Conservation (phyloP, 768 basidiomycete species). For the Tulasnella sp. region DNA sequence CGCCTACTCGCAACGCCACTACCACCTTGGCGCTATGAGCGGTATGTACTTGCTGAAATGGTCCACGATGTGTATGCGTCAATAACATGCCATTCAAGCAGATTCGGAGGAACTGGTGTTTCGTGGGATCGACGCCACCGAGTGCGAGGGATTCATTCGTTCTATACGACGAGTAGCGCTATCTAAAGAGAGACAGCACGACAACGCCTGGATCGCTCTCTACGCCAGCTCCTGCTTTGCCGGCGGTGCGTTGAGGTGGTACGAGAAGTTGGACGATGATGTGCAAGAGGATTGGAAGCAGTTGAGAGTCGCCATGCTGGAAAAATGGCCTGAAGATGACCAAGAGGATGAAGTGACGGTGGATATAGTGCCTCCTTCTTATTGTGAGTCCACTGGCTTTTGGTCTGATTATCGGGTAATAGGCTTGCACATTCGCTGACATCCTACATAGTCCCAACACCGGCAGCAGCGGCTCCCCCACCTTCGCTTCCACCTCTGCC, state of each 20-base stretch:
- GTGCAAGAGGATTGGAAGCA: neutral
- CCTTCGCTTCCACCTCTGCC: too few species aligned
- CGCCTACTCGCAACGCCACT: too few species aligned
- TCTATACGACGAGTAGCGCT: neutral
- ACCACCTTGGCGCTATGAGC: too few species aligned
- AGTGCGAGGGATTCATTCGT: neutral
- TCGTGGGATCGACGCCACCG: neutral
- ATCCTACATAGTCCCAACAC: neutral
- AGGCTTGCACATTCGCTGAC: too few species aligned
- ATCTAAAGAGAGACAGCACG: neutral
- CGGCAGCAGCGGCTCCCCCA: neutral
- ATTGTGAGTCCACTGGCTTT: too few species aligned
- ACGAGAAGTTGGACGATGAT: neutral
- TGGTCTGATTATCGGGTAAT: neutral
- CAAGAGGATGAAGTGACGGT: neutral
- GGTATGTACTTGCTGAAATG: too few species aligned
- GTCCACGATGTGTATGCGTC: too few species aligned
- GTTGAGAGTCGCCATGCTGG: neutral
- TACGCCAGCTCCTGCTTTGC: neutral
- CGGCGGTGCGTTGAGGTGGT: neutral
- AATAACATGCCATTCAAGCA: too few species aligned
- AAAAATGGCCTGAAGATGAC: neutral
- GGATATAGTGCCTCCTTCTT: neutral
- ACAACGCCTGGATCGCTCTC: neutral
- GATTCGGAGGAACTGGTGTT: neutral